Evolutionary conservation across 352 stramenopile genomes (phyloP).

Genomic region (Elongisporangium anandrum): DNA sequence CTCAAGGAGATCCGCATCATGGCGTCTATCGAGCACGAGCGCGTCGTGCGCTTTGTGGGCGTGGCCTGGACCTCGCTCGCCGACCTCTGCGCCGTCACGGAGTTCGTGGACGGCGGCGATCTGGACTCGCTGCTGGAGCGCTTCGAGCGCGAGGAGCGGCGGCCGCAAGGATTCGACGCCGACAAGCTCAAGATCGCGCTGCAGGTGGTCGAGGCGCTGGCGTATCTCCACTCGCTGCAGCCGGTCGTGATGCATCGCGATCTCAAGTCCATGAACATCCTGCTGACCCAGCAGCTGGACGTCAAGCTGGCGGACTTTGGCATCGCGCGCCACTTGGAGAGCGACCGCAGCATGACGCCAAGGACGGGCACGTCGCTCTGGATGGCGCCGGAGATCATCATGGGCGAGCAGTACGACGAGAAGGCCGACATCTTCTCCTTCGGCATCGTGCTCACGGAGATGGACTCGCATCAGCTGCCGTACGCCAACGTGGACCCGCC

Average conservation of each 20-base stretch:
- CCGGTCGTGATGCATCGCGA: constrained; percentile 37
- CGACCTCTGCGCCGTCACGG: constrained; percentile 31
- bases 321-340: constrained; percentile 23
- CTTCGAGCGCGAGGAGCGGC: constrained; percentile 21
- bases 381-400: constrained; percentile 45
- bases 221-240: constrained; percentile 41
- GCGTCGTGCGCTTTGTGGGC: constrained; percentile 38
- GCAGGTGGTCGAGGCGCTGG: constrained; percentile 25
- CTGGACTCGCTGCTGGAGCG: constrained; percentile 25
- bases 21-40: constrained; percentile 27
- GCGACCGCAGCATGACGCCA: constrained; percentile 28
- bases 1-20: constrained; percentile 45
- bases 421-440: constrained; percentile 51
- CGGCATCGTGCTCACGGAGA: constrained; percentile 33
- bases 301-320: constrained; percentile 52
- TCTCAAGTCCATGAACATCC: constrained; percentile 58
- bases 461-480: constrained; percentile 35
- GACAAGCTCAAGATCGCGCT: constrained; percentile 28
- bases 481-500: constrained; percentile 18
- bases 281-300: constrained; percentile 19
- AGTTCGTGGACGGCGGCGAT: constrained; percentile 45
- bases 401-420: constrained; percentile 33
- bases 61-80: constrained; percentile 44
- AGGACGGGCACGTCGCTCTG: constrained; percentile 31
- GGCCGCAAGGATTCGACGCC: constrained; percentile 25